Evolutionary conservation across 2,329 filamentous ascomycete genomes (phyloP), one percentile per base, ranked within the genome.

Genomic region (Colletotrichum aenigma): DNA sequence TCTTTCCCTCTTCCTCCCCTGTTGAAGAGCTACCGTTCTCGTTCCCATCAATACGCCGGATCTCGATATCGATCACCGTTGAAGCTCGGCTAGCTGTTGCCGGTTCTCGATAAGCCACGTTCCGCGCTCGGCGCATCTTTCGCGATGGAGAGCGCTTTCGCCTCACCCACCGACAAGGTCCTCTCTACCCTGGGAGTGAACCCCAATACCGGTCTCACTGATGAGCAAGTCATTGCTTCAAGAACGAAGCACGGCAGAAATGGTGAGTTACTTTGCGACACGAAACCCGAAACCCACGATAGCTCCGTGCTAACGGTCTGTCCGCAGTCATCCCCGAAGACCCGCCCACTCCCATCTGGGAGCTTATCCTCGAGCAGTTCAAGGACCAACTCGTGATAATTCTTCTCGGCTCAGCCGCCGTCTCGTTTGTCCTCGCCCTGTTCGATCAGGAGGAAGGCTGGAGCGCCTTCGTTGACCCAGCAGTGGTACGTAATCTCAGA

Each of bases 341-440:
- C 79, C 97, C 97, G 70, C 96, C 97, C 4, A 99, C 97, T 36
- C 97, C 97, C 52, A 85, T 99, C 64, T 99, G 96, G 97, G 92
- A 98, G 86, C 93, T 99, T 78, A 95, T 99, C 71, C 91, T 99
- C 75, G 97, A 99, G 87, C 97, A 99, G 85, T 99, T 99, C 91
- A 98, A 99, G 87, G 97, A 99, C 84, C 97, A 99, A 86, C 92
- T 99, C 64, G 97, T 99, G 79, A 91, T 99, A 70, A 99, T 99
- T 80, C 90, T 99, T 26, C 91, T 99, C 66, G 97, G 93, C 70
- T 98, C 96, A 48, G 97, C 97, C 13, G 95, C 94, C 24, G 93
- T 99, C 43, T 98, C 97, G 3, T 98, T 99, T 83, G 92, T 96
- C 30, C 89, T 99, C 77, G 97, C 97, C 30, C 90, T 99, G 15